These are phyloP conservation scores for Penicillium sp. DNA, from an alignment of 2,329 filamentous ascomycete species.

Conservation along the genomic window DNA sequence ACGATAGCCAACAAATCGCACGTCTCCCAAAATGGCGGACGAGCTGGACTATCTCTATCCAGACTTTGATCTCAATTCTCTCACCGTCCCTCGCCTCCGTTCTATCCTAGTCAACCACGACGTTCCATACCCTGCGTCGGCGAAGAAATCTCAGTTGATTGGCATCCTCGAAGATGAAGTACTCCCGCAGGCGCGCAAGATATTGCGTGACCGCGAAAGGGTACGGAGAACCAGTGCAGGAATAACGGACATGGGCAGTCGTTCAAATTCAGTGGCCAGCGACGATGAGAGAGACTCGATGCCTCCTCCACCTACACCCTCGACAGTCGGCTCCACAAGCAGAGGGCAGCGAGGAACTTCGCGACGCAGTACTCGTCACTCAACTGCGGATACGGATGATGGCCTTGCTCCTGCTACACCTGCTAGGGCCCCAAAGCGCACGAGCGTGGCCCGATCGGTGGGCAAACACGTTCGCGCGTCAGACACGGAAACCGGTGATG, in stretches of 20 bases:
- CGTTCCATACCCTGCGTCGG: constrained; percentile 79
- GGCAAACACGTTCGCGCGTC: constrained; percentile 33
- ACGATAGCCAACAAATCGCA: constrained; percentile 1
- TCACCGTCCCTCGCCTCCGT: constrained; percentile 86
- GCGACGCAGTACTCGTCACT: constrained; percentile 52
- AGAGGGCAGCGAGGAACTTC: constrained; percentile 57
- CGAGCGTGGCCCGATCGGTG: constrained; percentile 38
- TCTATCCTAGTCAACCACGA: constrained; percentile 90
- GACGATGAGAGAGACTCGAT: constrained; percentile 59
- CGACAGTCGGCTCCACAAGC: constrained; percentile 55
- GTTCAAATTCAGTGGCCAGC: constrained; percentile 63
- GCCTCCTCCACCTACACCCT: constrained; percentile 51
- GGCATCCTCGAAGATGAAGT: constrained; percentile 80
- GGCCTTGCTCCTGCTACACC: constrained; percentile 28
- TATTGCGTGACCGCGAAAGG: constrained; percentile 72
- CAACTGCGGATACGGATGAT: constrained; percentile 42
- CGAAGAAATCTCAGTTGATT: constrained; percentile 88
- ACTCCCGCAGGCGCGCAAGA: constrained; percentile 73
- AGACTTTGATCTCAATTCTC: constrained; percentile 77
- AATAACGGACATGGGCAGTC: constrained; percentile 71
- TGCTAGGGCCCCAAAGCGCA: constrained; percentile 27
- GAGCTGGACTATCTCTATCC: constrained; percentile 83
- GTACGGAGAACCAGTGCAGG: constrained; percentile 86
- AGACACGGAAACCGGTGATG: constrained; percentile 36
- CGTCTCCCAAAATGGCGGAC: constrained; percentile 43